Evolutionary conservation across 2,329 filamentous ascomycete species (phyloP).

Genomic region (Calonectria pseudoreteaudii): DNA sequence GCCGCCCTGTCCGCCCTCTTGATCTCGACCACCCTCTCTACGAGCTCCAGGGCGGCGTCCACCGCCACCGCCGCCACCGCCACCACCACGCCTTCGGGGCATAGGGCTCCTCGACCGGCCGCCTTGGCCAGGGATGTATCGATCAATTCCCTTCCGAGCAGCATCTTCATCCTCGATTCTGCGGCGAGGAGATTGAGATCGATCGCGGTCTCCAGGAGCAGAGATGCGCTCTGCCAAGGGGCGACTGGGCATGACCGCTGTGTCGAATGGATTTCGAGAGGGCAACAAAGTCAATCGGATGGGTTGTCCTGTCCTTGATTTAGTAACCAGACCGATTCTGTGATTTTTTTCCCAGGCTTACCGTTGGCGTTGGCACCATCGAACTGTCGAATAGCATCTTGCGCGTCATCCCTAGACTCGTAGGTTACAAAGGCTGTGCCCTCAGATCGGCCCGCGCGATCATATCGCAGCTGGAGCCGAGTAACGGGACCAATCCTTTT

Average conservation of each 20-base stretch:
- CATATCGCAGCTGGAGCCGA: conserved; percentile 80
- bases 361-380: conserved; percentile 92
- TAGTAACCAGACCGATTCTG: not conserved
- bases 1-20: conserved; percentile 44
- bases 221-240: conserved; percentile 73
- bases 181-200: conserved; percentile 69
- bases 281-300: conserved; percentile 79
- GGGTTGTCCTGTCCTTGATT: conserved; percentile 71
- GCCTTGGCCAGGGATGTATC: conserved; percentile 79
- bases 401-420: conserved; percentile 76
- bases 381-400: conserved; percentile 81
- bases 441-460: conserved; percentile 88
- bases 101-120: conserved; percentile 71
- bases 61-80: conserved; percentile 51
- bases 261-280: conserved; percentile 68
- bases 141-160: conserved; percentile 77
- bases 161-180: conserved; percentile 66
- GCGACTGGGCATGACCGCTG: conserved; percentile 65
- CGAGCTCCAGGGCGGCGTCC: conserved; percentile 61
- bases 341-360: conserved; percentile 40
- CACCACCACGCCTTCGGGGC: conserved; percentile 60
- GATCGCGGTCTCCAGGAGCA: conserved; percentile 65
- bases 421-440: conserved; percentile 89
- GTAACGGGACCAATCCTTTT: conserved; percentile 78
- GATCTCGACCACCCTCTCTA: conserved; percentile 53